phyloP scores from a whole-genome alignment of 371 early-diverging fungal species.

The Mucor racemosus region DNA sequence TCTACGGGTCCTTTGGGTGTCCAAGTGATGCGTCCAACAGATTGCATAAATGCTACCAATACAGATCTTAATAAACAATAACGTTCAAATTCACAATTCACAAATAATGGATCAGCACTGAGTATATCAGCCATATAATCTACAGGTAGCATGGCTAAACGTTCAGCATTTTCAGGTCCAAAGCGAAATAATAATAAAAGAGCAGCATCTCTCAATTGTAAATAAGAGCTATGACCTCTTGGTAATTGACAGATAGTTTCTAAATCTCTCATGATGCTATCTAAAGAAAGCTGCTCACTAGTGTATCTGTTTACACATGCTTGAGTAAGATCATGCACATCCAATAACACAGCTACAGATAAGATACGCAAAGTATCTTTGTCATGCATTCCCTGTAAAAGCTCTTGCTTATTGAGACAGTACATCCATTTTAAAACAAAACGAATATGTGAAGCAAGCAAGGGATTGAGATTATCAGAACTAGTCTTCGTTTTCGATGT shows the following conservation, averaged over 20 bases:
- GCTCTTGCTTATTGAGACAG: constrained; percentile 21
- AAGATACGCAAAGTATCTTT: constrained; percentile 44
- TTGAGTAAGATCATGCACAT: constrained; percentile 42
- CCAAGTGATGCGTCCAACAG: constrained; percentile 51
- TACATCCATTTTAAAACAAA: constrained; percentile 52
- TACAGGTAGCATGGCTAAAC: constrained; percentile 41
- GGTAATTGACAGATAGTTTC: constrained; percentile 54
- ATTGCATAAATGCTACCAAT: constrained; percentile 44
- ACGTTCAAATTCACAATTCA: constrained; percentile 44
- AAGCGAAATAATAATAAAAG: constrained; percentile 42
- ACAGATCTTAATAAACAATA: constrained; percentile 43
- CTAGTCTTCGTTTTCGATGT: background rate
- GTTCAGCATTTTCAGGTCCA: constrained; percentile 41
- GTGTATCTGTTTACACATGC: constrained; percentile 45
- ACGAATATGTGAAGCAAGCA: constrained; percentile 47
- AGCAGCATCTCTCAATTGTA: constrained; percentile 46
- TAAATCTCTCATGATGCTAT: constrained; percentile 46
- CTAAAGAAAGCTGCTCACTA: constrained; percentile 36
- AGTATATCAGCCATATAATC: constrained; percentile 56
- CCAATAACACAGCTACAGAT: constrained; percentile 43
- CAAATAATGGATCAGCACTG: constrained; percentile 48
- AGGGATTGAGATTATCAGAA: constrained; percentile 14
- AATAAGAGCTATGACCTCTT: constrained; percentile 35
- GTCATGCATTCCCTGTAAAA: constrained; percentile 31
- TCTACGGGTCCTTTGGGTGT: constrained; percentile 46